These are phyloP conservation scores for Talaromyces sp. DNA, from an alignment of 2,329 filamentous ascomycete species.

Conservation along the genomic window DNA sequence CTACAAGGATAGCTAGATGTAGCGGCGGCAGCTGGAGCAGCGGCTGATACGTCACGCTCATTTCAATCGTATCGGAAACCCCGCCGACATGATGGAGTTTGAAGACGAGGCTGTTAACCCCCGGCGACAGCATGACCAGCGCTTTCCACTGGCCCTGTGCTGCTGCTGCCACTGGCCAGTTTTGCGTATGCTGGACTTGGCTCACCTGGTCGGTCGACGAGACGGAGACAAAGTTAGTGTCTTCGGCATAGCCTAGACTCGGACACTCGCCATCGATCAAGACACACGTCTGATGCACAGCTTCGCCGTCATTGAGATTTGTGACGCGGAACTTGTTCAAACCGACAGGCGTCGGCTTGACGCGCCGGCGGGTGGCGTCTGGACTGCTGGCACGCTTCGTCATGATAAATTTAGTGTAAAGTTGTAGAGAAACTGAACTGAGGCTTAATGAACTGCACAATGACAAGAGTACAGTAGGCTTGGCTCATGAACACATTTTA, in stretches of 20 bases:
- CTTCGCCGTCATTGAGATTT: constrained; percentile 13
- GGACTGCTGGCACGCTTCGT: constrained; percentile 28
- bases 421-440: no score
- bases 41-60: constrained; percentile 16
- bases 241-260: constrained; percentile 3
- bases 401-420: neutral
- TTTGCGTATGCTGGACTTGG: constrained; percentile 1
- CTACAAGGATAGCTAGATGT: constrained; percentile 19
- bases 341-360: constrained; percentile 5
- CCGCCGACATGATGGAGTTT: constrained; percentile 6
- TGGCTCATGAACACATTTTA: neutral
- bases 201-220: neutral
- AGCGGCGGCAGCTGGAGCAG: constrained; percentile 17
- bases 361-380: neutral
- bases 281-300: constrained; percentile 13
- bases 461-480: neutral
- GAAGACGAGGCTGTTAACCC: constrained; percentile 14
- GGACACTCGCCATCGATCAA: constrained; percentile 12
- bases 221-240: neutral
- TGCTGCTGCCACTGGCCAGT: constrained; percentile 13
- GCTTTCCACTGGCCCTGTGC: constrained; percentile 15
- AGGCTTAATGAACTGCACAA: neutral
- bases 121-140: constrained; percentile 16
- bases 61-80: constrained; percentile 10
- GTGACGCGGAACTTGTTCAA: constrained; percentile 10